Evolutionary conservation across 495 filamentous ascomycete species (phyloP), one percentile per base, ranked within the genome.

Genomic region (Eremomyces bilateralis): DNA sequence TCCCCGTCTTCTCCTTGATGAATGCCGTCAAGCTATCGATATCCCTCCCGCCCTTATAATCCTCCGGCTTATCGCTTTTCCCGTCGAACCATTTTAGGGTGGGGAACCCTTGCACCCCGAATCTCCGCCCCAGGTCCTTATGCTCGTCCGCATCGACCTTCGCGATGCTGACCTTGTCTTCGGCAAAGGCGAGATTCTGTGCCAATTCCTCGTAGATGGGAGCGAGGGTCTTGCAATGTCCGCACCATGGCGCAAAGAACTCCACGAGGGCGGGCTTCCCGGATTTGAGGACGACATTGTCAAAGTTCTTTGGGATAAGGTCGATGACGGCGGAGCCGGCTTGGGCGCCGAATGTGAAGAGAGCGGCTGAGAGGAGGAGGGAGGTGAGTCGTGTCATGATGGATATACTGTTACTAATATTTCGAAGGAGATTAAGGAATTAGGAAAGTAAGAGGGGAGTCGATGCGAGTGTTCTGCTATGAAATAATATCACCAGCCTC

Each of bases 161-260:
- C 43, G 71, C 88, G 48, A 97, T 80, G 48, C 67, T 70, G 20
- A 97, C 71, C 51, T 85, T 81, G 55, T 90, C 73, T 43, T 74
- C 69, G 42, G 72, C 69, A 41, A 65, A 71, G 25, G 71, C 69
- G 52, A 79, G 83, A 34, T 58, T 59, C 21, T 64, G 53, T 34
- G 71, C 85, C n/a, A 97, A 71, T 55, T 97, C 78, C 54, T 97
- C 88, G 54, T 88, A 97, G 35, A 88, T 61, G 27, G 88, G 88
- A 15, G 84, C 90, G 6, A 97, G 77, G 41, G 59, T 93, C 64
- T 95, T 95, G 78, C 88, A 97, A 67, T 97, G 81, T 31, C 90
- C 90, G 56, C 90, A 97, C 88, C 88, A 97, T 38, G 88, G 88
- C 31, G 88, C 88, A 56, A 94, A 97, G 67, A 97, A 97, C 53